These are phyloP conservation scores for Drechslera avenae DNA, from an alignment of 2,329 filamentous ascomycete species.

Conservation along the genomic window DNA sequence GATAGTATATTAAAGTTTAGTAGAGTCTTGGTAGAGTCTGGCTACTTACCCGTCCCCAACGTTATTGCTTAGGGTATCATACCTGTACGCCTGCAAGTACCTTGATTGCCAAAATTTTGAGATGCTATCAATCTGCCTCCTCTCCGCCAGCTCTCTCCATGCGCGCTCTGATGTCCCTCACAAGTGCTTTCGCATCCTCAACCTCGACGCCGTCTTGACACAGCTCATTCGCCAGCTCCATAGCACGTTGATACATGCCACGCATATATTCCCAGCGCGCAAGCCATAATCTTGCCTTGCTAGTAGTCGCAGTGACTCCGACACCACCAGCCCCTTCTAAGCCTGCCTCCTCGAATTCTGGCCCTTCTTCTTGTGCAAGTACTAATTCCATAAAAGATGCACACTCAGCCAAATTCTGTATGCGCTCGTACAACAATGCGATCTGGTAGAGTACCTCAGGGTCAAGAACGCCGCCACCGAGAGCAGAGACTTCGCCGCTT, in stretches of 20 bases:
- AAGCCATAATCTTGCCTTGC: constrained; percentile 91
- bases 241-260: constrained; percentile 76
- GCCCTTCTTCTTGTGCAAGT: constrained; percentile 85
- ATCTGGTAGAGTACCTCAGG: constrained; percentile 91
- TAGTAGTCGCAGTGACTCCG: constrained; percentile 89
- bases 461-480: constrained; percentile 69
- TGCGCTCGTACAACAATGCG: constrained; percentile 82
- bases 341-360: constrained; percentile 46
- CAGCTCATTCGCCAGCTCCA: constrained; percentile 83
- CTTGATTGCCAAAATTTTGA: neutral
- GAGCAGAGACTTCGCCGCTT: constrained; percentile 49
- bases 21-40: too few species aligned
- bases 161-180: constrained; percentile 81
- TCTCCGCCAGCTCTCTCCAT: constrained; percentile 58
- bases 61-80: constrained; percentile 16
- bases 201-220: constrained; percentile 96
- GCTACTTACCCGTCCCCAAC: too few species aligned
- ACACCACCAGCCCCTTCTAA: constrained; percentile 63
- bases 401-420: constrained; percentile 78
- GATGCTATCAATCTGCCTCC: constrained; percentile 4
- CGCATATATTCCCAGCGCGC: constrained; percentile 78
- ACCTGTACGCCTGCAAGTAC: constrained; percentile 17
- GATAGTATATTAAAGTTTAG: too few species aligned
- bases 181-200: constrained; percentile 92
- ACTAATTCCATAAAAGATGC: constrained; percentile 96